A percentile compares a stretch with the other conserved stretches of the same genome.
phyloP scores from a whole-genome alignment of 176 grass and related monocot species.

The Paspalum vaginatum region DNA sequence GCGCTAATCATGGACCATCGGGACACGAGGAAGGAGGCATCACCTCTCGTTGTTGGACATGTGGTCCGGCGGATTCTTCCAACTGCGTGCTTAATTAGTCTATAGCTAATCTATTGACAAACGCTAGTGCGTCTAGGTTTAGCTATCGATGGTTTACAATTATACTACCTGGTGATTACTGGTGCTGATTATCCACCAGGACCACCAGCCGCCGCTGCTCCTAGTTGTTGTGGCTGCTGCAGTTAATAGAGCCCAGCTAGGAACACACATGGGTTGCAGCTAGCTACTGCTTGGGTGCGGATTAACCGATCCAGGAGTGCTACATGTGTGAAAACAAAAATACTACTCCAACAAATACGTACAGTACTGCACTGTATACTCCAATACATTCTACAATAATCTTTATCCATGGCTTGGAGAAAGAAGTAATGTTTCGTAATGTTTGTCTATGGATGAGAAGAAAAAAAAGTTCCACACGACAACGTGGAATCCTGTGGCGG shows the following conservation, averaged over 20 bases:
- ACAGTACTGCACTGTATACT: too few relatives aligned
- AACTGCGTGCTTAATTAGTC: conserved; percentile 27
- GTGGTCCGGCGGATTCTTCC: conserved; percentile 46
- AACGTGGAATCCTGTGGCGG: conserved; percentile 19
- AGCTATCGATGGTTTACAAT: not conserved
- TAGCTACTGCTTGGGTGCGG: not conserved
- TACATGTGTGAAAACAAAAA: too few relatives aligned
- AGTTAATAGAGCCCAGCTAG: conserved; percentile 23
- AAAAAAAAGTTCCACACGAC: too few relatives aligned
- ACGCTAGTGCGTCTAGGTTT: not conserved
- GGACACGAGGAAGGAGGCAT: not conserved
- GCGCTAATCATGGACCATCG: conserved; percentile 29
- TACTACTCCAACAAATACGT: too few relatives aligned
- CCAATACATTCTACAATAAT: too few relatives aligned
- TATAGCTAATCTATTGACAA: conserved; percentile 26
- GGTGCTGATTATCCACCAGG: not conserved
- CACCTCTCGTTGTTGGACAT: not conserved
- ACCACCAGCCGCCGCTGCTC: not conserved
- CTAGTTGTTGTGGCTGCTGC: not conserved
- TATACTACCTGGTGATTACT: not conserved
- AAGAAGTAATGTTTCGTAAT: too few relatives aligned
- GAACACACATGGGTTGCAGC: not conserved
- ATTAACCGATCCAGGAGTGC: conserved; percentile 14
- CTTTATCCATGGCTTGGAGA: too few relatives aligned
- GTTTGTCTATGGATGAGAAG: too few relatives aligned